Evolutionary conservation across 352 stramenopile genomes (phyloP).

Genomic region (Bremia lactucae): DNA sequence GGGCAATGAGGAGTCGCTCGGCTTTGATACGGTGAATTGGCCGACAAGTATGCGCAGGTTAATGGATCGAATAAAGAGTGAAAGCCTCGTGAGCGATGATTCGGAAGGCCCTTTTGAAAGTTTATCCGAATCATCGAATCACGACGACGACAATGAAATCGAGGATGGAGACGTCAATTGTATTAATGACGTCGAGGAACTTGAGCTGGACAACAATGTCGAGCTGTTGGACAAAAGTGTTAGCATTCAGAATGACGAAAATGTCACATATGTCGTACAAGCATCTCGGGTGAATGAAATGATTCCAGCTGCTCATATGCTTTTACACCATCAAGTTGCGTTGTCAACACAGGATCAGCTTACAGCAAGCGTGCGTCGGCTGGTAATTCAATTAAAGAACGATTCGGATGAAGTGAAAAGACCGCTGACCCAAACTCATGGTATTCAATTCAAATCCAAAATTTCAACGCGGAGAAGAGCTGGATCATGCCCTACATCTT

Average conservation of each 20-base stretch:
- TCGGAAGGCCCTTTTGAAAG: constrained; percentile 1
- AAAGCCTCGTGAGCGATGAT: constrained; percentile 24
- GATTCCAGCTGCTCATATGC: no score
- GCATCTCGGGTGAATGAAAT: not conserved
- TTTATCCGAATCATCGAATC: constrained; percentile 21
- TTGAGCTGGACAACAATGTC: constrained; percentile 12
- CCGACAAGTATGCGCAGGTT: constrained; percentile 36
- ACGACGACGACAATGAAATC: constrained; percentile 16
- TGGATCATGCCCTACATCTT: constrained; percentile 54
- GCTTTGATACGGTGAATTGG: constrained; percentile 36
- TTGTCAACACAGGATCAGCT: constrained; percentile 47
- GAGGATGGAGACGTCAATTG: constrained; percentile 9
- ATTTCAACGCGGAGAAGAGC: constrained; percentile 29
- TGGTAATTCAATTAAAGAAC: constrained; percentile 66
- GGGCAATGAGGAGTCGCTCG: constrained; percentile 21
- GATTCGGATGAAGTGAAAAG: constrained; percentile 36
- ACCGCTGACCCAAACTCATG: constrained; percentile 15
- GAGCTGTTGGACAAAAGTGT: not conserved
- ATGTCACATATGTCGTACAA: constrained; percentile 5
- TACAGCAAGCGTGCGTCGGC: constrained; percentile 57
- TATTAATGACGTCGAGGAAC: constrained; percentile 9
- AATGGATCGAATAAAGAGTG: constrained; percentile 38
- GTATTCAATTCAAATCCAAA: constrained; percentile 9
- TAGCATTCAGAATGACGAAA: not conserved
- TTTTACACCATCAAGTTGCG: constrained; percentile 18